phyloP scores from a whole-genome alignment of 345 rosid species.

The Mercurialis annua region DNA sequence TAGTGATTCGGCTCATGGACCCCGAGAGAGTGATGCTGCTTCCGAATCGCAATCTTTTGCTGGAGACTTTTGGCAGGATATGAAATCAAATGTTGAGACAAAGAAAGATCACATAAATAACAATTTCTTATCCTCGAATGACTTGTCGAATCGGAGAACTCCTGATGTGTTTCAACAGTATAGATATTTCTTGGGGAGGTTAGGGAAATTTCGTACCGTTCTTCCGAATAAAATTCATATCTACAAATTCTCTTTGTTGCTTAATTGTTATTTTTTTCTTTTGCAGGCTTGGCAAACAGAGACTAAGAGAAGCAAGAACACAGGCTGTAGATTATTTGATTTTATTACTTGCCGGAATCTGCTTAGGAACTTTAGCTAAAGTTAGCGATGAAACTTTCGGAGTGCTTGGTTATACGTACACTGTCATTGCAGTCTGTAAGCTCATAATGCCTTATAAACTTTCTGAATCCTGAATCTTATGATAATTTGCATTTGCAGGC shows the following conservation, averaged over 20 bases:
- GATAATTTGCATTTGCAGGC: no score
- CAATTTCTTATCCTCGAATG: slow-evolving; percentile 48
- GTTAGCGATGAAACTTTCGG: slow-evolving; percentile 99
- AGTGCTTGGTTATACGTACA: slow-evolving; percentile 78
- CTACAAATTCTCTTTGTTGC: no score
- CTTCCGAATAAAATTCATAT: no score
- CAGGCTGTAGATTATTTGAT: slow-evolving; percentile 90
- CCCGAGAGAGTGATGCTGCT: slow-evolving; percentile 24
- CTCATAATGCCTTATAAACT: slow-evolving; percentile 9
- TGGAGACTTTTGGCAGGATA: slow-evolving; percentile 86
- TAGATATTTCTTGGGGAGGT: slow-evolving; percentile 96
- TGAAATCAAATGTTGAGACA: slow-evolving; percentile 56
- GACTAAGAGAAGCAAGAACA: slow-evolving; percentile 84
- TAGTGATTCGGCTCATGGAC: slow-evolving; percentile 55
- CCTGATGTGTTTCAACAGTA: slow-evolving; percentile 69
- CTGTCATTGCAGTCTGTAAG: slow-evolving; percentile 98
- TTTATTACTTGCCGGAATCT: slow-evolving; percentile 87
- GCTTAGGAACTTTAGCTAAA: slow-evolving; percentile 97
- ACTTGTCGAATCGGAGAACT: slow-evolving; percentile 63
- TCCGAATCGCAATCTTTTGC: slow-evolving; percentile 54
- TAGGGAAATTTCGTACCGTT: no score
- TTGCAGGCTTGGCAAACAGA: slow-evolving; percentile 83
- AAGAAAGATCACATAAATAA: slow-evolving; percentile 55
- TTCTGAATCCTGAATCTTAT: no score
- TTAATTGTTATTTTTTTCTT: no score